phyloP scores from a whole-genome alignment of 495 filamentous ascomycete species.

The Darksidea phi region DNA sequence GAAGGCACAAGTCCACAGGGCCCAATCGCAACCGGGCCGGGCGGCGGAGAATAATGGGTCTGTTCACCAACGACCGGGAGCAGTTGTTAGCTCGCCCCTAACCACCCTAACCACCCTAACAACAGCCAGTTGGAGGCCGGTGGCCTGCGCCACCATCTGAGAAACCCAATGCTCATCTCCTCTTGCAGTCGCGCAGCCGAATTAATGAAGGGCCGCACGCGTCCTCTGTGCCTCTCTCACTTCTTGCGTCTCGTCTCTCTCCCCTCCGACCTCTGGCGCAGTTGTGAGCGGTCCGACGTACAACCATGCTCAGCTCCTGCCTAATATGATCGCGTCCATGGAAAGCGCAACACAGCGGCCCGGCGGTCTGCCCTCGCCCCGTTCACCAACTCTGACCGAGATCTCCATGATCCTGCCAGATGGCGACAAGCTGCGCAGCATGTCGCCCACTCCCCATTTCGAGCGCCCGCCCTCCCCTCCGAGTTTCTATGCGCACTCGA shows the following conservation, averaged over 20 bases:
- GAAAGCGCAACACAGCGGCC: constrained; percentile 8
- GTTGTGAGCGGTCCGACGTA: background rate
- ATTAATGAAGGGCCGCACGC: constrained; percentile 14
- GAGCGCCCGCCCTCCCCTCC: constrained; percentile 32
- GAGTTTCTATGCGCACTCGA: constrained; percentile 24
- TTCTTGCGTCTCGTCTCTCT: constrained; percentile 6
- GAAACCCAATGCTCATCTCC: constrained; percentile 9
- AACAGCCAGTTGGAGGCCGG: background rate
- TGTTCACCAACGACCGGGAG: background rate
- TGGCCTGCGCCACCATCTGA: constrained; percentile 15
- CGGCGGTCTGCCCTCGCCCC: constrained; percentile 39
- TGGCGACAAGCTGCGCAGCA: constrained; percentile 23
- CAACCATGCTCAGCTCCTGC: constrained; percentile 28
- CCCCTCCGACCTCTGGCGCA: background rate
- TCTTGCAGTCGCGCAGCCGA: constrained; percentile 8
- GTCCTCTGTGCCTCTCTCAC: constrained; percentile 4
- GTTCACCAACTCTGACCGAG: constrained; percentile 86
- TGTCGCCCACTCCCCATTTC: constrained; percentile 24
- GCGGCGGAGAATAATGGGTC: background rate
- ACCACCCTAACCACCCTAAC: background rate
- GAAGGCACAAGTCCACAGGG: background rate
- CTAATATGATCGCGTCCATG: constrained; percentile 22
- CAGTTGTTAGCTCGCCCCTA: background rate
- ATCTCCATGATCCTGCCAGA: constrained; percentile 89
- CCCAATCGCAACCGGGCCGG: background rate